Base-by-base conservation (phyloP, 1,284 basidiomycete species). In the Apiotrichum mycotoxinovorans region DNA sequence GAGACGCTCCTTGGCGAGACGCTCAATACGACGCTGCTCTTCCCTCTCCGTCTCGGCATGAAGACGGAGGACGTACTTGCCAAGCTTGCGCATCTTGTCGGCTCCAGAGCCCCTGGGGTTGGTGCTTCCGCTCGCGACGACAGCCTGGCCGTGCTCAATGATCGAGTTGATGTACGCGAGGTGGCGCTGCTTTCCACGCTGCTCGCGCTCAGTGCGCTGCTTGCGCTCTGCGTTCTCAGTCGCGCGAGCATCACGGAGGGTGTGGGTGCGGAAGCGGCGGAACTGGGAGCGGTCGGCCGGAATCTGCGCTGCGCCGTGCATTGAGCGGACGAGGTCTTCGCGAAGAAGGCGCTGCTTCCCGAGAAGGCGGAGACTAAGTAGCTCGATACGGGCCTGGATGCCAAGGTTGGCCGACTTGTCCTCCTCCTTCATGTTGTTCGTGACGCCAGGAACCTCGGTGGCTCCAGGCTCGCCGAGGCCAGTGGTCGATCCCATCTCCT, bases 1-100 rank as follows among this genome's bases (percentile, higher is more conserved):
- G 66, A 98, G 82, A 91, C 95, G 92, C 77, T 98, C 96, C 80
- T 98, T 98, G 49, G 91, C 89, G 51, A 98, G 86, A 60, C 93
- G 83, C 78, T 98, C 96, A 66, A 98, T 89, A 37, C 95, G 84
- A 55, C 78, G 75, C 62, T 78, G 77, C 67, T 82, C 80, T 63
- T 82, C 80, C 66, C 77, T 78, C 63, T 82, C 80, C n/a, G 77
- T 78, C 47, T 81, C 79, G 42, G 70, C 70, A 60, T 82, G 80
- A 57, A 79, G 69, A 56, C 77, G 74, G 53, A 80, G 72, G 63
- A 82, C 78, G 18, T 71, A 60, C 40, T 75, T 73, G 27, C 80
- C 80, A 20, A 82, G 70, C 18, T 75, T 67, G 46, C 72, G 70
- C 59, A 71, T 70, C 60, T 72, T 71, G 41, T 78, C 75, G 25